Evolutionary conservation across 306 rosid genomes (phyloP).

Genomic region (Sindora glabra): DNA sequence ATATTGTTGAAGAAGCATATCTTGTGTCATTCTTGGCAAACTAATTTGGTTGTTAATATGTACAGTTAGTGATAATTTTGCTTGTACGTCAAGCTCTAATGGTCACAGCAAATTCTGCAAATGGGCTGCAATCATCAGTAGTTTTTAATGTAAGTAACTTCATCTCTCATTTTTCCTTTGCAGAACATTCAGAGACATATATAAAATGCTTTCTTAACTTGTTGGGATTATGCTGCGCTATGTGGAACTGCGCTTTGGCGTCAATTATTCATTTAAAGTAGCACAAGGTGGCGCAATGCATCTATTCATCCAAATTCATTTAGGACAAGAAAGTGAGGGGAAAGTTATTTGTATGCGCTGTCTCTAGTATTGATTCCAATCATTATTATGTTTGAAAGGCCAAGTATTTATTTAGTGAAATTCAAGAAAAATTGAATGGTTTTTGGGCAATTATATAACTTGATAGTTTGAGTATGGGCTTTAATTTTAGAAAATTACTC

Average conservation of each 20-base stretch:
- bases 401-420: background rate
- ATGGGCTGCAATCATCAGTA: slow-evolving; percentile 2
- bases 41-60: background rate
- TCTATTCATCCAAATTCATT: background rate
- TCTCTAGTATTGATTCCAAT: background rate
- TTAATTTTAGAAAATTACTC: background rate
- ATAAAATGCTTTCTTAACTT: background rate
- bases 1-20: background rate
- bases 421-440: background rate
- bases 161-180: background rate
- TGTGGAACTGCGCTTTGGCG: background rate
- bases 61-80: slow-evolving; percentile 25
- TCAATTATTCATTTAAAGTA: background rate
- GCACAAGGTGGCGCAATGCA: background rate
- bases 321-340: background rate
- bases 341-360: background rate
- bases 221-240: background rate
- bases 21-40: background rate
- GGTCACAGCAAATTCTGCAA: slow-evolving; percentile 10
- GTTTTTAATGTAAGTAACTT: slow-evolving; percentile 18
- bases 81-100: slow-evolving; percentile 25
- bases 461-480: background rate
- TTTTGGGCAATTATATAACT: background rate
- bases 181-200: background rate
- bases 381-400: background rate